A percentile compares a stretch with the other conserved stretches of the same genome.
Evolutionary conservation across 192 early-diverging fungal species (phyloP).

Genomic region (Backusella westeae): DNA sequence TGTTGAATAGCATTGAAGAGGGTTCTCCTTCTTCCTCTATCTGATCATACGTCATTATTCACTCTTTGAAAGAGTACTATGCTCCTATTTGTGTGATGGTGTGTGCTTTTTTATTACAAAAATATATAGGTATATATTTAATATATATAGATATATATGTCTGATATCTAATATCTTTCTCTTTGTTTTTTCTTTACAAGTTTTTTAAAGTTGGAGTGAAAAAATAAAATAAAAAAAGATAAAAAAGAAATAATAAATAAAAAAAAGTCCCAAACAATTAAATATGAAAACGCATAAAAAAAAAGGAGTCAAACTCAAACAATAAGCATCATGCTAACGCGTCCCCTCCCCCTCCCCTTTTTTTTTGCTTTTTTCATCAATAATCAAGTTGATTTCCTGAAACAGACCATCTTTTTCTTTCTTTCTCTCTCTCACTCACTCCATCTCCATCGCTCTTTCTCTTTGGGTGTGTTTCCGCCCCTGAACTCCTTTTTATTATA

Average conservation of each 20-base stretch:
- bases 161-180: neutral
- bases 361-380: neutral
- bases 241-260: neutral
- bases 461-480: neutral
- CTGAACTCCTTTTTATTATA: slow-evolving; percentile 2
- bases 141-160: neutral
- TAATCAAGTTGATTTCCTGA: neutral
- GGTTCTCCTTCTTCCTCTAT: neutral
- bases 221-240: neutral
- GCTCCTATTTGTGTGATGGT: neutral
- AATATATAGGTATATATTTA: neutral
- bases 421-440: neutral
- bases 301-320: slow-evolving; percentile 4
- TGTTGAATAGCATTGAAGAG: neutral
- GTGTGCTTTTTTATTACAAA: neutral
- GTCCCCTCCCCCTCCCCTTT: neutral
- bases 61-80: neutral
- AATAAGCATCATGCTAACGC: slow-evolving; percentile 11
- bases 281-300: slow-evolving; percentile 10
- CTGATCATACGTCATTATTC: slow-evolving; percentile 13
- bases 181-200: neutral
- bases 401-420: neutral
- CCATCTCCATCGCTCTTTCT: neutral
- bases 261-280: neutral
- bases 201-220: neutral